Evolutionary conservation across 2,329 filamentous ascomycete genomes (phyloP).

Genomic region (Thelonectria rubi): DNA sequence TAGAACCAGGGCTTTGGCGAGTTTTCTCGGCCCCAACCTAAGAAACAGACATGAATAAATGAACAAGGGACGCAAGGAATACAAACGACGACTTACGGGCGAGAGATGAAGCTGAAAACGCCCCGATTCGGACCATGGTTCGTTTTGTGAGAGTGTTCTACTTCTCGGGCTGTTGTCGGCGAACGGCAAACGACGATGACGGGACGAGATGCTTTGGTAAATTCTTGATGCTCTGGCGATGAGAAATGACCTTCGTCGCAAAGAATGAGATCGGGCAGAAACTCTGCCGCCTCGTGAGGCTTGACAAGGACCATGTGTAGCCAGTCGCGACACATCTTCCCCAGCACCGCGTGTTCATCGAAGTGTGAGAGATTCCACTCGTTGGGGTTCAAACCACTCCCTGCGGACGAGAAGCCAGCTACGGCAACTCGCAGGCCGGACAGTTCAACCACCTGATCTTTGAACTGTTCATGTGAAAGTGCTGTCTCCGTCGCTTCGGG

Average conservation of each 20-base stretch:
- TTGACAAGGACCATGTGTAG: neutral
- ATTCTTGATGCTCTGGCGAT: neutral
- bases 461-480: slow-evolving; percentile 37
- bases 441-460: slow-evolving; percentile 42
- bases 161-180: neutral
- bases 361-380: neutral
- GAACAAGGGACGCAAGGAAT: neutral
- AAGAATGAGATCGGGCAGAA: slow-evolving; percentile 43
- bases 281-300: neutral
- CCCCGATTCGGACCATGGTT: neutral
- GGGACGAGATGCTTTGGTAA: neutral
- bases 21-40: slow-evolving; percentile 40
- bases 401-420: slow-evolving; percentile 11
- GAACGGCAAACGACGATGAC: neutral
- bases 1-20: slow-evolving; percentile 37
- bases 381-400: neutral
- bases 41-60: neutral
- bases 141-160: neutral
- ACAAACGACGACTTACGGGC: neutral
- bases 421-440: slow-evolving; percentile 42
- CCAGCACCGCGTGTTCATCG: slow-evolving; percentile 15
- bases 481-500: neutral
- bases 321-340: slow-evolving; percentile 20
- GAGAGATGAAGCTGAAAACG: neutral
- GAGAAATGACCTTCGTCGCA: slow-evolving; percentile 29